Percentiles rank a stretch among this genome's conserved stretches.
These are phyloP conservation scores for Apiotrichum akiyoshidainum DNA, from an alignment of 1,284 basidiomycete genomes.

Conservation along the genomic window DNA sequence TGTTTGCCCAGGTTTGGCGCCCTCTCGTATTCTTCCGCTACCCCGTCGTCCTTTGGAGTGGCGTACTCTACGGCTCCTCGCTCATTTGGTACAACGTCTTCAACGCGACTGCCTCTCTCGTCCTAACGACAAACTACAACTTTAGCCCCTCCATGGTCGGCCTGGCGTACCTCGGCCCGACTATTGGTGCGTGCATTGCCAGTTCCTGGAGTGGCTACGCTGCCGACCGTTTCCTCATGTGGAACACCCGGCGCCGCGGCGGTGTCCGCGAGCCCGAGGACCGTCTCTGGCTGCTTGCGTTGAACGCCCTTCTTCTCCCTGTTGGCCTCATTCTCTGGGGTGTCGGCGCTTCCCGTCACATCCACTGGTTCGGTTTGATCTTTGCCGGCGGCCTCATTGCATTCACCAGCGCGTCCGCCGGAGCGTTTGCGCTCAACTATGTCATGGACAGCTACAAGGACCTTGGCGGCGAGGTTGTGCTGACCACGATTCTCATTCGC, in stretches of 20 bases:
- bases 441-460: conserved; percentile 33
- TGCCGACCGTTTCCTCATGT: conserved; percentile 24
- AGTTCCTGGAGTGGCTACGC: conserved; percentile 17
- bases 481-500: conserved; percentile 22
- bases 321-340: conserved; percentile 31
- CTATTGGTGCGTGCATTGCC: conserved; percentile 24
- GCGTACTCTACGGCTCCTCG: conserved; percentile 24
- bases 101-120: conserved; percentile 24
- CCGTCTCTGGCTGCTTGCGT: conserved; percentile 25
- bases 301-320: conserved; percentile 25
- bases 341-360: conserved; percentile 24
- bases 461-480: conserved; percentile 26
- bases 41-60: conserved; percentile 25
- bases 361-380: conserved; percentile 30
- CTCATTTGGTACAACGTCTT: conserved; percentile 31
- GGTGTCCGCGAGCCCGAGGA: conserved; percentile 38
- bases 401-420: conserved; percentile 23
- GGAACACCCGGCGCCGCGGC: conserved; percentile 19
- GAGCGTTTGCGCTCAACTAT: conserved; percentile 30
- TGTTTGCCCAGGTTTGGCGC: conserved; percentile 20
- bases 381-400: conserved; percentile 25
- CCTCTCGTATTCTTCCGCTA: conserved; percentile 23
- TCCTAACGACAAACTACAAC: conserved; percentile 16
- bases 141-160: conserved; percentile 25
- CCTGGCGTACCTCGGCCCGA: conserved; percentile 27